Evolutionary conservation across 176 grass and related monocot species (phyloP), one percentile per base, ranked within the genome.

Genomic region (Cymbopogon citratus): DNA sequence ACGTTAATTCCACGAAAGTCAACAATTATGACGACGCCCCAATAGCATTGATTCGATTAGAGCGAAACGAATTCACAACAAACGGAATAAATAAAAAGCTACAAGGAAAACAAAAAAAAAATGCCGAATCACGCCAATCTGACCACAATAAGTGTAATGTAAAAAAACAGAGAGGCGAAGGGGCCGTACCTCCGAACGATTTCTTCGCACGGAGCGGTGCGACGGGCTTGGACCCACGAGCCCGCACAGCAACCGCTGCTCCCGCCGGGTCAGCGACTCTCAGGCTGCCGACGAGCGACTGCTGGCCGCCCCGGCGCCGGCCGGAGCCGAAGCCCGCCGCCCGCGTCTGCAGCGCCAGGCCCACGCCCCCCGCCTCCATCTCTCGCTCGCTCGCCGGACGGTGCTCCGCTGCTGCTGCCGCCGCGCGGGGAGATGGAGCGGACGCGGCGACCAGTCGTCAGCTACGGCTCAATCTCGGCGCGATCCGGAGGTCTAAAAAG

Each of bases 141-240:
- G 35, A 81, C 56, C 4, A 26, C 29, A 75, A 21, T 16, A 75
- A 18, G 7, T 24, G 31, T 36, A 68, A 10, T 3, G 12, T 7
- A 12, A 62, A 8, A 8, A 51, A 39, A 3, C 21, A 5, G n/a
- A 69, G 27, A 52, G 28, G n/a, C 35, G 35, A 54, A 33, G 59
- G 45, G 9, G 56, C 56, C 10, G 25, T 87, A 91, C 89, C 91
- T 81, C 56, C 79, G 14, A 84, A 75, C 31, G 86, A 85, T 87
- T 87, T 93, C 54, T 82, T 91, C 33, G 54, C 73, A 63, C 69
- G 86, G 49, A 90, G 80, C 69, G 75, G 75, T 13, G 63, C 69
- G 62, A 80, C 23, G 10, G 83, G 80, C 69, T 87, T 90, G 40
- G 88, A 83, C 60, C 61, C 40, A 33, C 74, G 88, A 71, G 83